Evolutionary conservation across 1,139 yeast species (phyloP), one percentile per base, ranked within the genome.

Genomic region (Diutina neorugosa): DNA sequence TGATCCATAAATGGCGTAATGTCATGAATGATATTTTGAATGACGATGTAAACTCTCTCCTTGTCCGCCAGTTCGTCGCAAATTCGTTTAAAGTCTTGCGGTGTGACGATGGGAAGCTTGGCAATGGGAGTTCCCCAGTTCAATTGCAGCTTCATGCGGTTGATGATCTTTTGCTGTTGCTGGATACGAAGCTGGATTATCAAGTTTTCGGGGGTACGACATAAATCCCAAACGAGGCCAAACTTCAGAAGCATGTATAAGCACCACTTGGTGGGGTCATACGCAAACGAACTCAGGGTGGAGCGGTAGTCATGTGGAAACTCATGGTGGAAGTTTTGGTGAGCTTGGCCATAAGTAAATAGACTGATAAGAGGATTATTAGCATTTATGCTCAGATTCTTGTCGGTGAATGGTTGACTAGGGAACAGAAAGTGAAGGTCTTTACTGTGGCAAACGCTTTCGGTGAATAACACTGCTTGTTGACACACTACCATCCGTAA

Each of bases 81-180:
- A 12, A 73, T 65, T 42, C 69, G 60, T 52, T 71, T 73, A 59
- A 83, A 83, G 54, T 82, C 85, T 49, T 69, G 73, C 0, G 80
- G 73, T 0, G 73, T 65, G 42, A 74, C 68, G 47, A 79, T 69
- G 0, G 91, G 90, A 16, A 84, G 66, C 58, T 79, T 80, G 44
- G 84, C 83, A 49, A 84, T 81, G 2, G 90, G 86, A 0, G 86
- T 82, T 1, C 91, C 91, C 91, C 91, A 84, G 61, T 82, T 82
- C 51, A 84, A 68, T 58, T 79, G 80, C n/a, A 83, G 74, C 57
- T 82, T 71, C 59, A 79, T 74, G 55, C 78, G 69, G 61, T 84
- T 86, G 27, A 84, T 66, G 9, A 78, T 66, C 57, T 76, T 75
- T 60, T 84, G 91, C 58, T 80, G 82, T 59, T 83, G 88, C 61